A percentile compares a stretch with the other conserved stretches of the same genome.
These are phyloP conservation scores for Kingdonia uniflora DNA, from an alignment of 164 flowering plant genomes.

Conservation along the genomic window DNA sequence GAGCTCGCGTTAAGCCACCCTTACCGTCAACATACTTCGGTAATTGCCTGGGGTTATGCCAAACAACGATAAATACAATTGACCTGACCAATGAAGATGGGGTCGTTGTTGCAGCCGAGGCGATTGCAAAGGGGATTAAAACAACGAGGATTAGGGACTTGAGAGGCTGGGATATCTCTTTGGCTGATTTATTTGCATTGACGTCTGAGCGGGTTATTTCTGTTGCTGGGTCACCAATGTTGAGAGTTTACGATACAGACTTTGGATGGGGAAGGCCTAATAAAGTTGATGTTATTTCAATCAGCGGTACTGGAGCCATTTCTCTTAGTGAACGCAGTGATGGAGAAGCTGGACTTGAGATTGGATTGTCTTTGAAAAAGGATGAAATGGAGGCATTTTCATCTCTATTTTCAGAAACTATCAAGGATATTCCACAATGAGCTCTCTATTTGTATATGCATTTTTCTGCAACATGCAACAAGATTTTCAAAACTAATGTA, in stretches of 20 bases:
- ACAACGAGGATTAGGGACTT: background rate
- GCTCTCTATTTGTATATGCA: too few species aligned
- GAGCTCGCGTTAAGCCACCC: constrained; percentile 19
- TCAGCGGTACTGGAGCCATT: too few species aligned
- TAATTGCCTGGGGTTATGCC: background rate
- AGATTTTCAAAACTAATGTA: too few species aligned
- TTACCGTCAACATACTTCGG: background rate
- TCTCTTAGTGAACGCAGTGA: constrained; percentile 24
- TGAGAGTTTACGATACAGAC: too few species aligned
- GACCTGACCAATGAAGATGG: too few species aligned
- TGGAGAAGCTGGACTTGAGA: constrained; percentile 28
- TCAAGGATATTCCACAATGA: background rate
- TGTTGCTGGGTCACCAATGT: constrained; percentile 30
- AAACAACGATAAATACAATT: background rate
- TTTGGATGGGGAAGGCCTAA: too few species aligned
- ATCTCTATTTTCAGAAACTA: constrained; percentile 8
- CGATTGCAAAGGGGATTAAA: too few species aligned
- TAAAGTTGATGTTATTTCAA: too few species aligned
- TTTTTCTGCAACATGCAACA: too few species aligned
- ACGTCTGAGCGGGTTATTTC: background rate
- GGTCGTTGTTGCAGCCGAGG: too few species aligned
- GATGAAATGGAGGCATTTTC: constrained; percentile 22
- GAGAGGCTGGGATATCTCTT: too few species aligned
- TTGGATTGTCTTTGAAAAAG: too few species aligned
- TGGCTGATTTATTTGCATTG: background rate